Percentiles rank a stretch among this genome's conserved stretches.
These are phyloP conservation scores for Nakaseomyces delphensis DNA, from an alignment of 1,139 yeast species.

Conservation along the genomic window DNA sequence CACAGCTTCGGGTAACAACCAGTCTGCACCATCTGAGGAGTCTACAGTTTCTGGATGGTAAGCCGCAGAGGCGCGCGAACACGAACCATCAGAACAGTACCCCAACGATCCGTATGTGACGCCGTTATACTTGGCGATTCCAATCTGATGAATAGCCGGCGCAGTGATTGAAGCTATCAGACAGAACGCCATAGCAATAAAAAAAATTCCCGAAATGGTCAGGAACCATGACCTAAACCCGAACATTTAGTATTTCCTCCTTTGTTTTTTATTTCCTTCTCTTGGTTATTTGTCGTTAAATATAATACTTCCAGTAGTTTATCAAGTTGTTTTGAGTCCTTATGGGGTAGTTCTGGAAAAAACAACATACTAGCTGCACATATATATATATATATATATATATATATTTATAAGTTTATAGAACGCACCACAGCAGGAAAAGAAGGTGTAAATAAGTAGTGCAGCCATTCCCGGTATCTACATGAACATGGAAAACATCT, in stretches of 20 bases:
- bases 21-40: constrained; percentile 32
- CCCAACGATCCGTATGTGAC: constrained; percentile 83
- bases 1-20: constrained; percentile 47
- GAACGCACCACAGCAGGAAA: no score
- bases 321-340: background rate
- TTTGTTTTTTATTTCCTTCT: background rate
- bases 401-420: background rate
- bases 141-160: constrained; percentile 47
- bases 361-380: no score
- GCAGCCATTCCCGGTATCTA: no score
- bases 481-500: no score
- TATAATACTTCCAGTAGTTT: no score
- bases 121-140: constrained; percentile 43
- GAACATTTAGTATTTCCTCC: background rate
- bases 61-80: constrained; percentile 46
- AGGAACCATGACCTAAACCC: constrained; percentile 5
- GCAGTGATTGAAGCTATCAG: constrained; percentile 51
- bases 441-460: no score
- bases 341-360: no score
- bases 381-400: no score
- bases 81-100: constrained; percentile 45
- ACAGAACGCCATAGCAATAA: constrained; percentile 40
- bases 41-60: constrained; percentile 34
- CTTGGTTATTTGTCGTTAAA: background rate
- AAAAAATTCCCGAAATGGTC: constrained; percentile 22